Conservation (phyloP, 148 eudicot genomes). For the Cornus florida region DNA sequence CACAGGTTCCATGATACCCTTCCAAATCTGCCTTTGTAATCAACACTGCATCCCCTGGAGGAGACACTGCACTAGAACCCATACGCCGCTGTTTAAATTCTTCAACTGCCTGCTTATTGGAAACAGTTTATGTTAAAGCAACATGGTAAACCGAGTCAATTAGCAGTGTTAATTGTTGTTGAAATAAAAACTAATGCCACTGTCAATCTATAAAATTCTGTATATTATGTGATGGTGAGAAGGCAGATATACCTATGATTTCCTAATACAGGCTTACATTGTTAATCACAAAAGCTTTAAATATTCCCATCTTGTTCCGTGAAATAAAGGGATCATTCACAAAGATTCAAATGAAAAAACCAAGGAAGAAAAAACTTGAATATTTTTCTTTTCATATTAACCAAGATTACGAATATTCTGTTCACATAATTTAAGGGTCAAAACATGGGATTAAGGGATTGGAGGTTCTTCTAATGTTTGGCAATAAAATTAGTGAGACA, state of each 20-base stretch:
- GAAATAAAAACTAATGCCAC: not conserved
- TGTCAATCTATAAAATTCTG: too few species aligned
- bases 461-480: not conserved
- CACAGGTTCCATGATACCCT: conserved; percentile 44
- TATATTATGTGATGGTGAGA: not conserved
- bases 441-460: not conserved
- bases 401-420: too few species aligned
- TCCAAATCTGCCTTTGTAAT: conserved; percentile 62
- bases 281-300: not conserved
- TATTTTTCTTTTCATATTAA: not conserved
- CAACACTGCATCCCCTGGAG: conserved; percentile 45
- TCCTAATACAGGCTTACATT: not conserved
- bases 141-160: not conserved
- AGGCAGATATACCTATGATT: not conserved
- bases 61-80: conserved; percentile 18
- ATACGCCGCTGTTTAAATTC: conserved; percentile 47
- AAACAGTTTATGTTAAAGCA: not conserved
- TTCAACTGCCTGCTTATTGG: conserved; percentile 56
- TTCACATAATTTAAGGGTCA: too few species aligned
- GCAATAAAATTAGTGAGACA: too few species aligned
- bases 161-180: too few species aligned
- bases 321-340: not conserved
- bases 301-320: not conserved
- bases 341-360: not conserved
- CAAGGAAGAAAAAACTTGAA: too few species aligned